Conservation (phyloP, 1,284 basidiomycete species). For the Mrakiaceae sp. region DNA sequence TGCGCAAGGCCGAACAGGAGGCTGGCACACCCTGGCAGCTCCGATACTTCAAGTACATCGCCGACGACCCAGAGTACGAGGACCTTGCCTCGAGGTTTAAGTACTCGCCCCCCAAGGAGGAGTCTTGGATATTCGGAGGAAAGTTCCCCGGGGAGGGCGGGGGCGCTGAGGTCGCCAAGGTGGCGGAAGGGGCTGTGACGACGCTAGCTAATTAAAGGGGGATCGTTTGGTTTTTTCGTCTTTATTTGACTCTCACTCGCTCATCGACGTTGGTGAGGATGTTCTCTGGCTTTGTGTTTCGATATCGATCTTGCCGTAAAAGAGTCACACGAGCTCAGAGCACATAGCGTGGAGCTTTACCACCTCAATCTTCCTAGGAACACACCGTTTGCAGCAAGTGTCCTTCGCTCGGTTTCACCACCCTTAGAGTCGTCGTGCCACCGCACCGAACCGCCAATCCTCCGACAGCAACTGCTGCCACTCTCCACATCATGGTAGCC, state of each 20-base stretch:
- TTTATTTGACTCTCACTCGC: not conserved
- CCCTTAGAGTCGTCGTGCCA: no score
- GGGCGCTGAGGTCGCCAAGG: not conserved
- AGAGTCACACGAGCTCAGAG: no score
- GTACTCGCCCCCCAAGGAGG: slow-evolving; percentile 4
- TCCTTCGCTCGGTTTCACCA: no score
- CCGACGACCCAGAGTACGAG: slow-evolving; percentile 40
- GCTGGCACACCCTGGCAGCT: slow-evolving; percentile 61
- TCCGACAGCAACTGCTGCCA: no score
- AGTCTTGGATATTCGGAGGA: slow-evolving; percentile 4
- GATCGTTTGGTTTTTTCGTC: not conserved
- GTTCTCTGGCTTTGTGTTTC: no score
- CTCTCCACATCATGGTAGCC: no score
- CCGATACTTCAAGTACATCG: slow-evolving; percentile 60
- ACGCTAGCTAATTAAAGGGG: not conserved
- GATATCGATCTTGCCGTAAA: no score
- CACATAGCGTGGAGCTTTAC: no score
- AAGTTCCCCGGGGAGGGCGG: not conserved
- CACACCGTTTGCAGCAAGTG: no score
- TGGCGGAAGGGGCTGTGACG: not conserved
- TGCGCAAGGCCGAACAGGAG: slow-evolving; percentile 69
- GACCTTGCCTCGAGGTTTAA: not conserved
- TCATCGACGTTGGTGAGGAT: no score
- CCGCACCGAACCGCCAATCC: no score
- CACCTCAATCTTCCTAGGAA: no score